Evolutionary conservation across 2,329 filamentous ascomycete genomes (phyloP), one percentile per base, ranked within the genome.

Genomic region (Tolypocladium guangdongense): DNA sequence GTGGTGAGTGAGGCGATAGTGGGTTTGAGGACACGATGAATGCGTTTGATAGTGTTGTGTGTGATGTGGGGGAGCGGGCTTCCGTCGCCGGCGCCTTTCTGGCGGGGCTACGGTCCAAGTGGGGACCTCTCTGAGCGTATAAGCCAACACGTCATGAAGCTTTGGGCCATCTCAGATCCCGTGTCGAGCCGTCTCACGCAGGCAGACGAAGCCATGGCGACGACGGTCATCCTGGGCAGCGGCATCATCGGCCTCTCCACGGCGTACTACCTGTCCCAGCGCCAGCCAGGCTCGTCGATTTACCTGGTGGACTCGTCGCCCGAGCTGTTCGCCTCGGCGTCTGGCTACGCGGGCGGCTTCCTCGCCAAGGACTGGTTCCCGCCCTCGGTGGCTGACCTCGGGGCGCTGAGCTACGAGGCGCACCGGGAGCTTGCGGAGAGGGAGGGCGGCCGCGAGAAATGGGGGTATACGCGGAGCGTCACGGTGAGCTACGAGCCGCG

Each of bases 311-410:
- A 79, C 51, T 62, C 71, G 0, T 71, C 73, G 0, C 64, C 70
- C 1, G 65, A 81, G 57, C 75, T 91, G 35, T 89, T 91, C 67
- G 77, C 81, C 12, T 88, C 84, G 33, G 87, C 88, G 0, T 90
- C 86, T 2, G 87, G 88, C 1, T 83, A 80, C 58, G 86, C 87
- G 0, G 88, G 78, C 20, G 87, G 88, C 0, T 92, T 91, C 62
- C 64, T 91, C 10, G 87, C 87, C 0, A 75, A 74, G 36, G 84
- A 91, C 65, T 91, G 87, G 86, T 88, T 87, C 61, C 73, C 74
- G 0, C 71, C 80, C 0, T 71, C 76, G 1, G 70, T 81, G 7
- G 73, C 79, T 0, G 71, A 75, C 0, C 74, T 91, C 1, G 87
- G 82, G 8, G 76, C 75, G 0, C 73, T 91, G 14, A 88, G 84